Conservation (phyloP, 2,329 filamentous ascomycete species). For the Lizonia empirigonia region DNA sequence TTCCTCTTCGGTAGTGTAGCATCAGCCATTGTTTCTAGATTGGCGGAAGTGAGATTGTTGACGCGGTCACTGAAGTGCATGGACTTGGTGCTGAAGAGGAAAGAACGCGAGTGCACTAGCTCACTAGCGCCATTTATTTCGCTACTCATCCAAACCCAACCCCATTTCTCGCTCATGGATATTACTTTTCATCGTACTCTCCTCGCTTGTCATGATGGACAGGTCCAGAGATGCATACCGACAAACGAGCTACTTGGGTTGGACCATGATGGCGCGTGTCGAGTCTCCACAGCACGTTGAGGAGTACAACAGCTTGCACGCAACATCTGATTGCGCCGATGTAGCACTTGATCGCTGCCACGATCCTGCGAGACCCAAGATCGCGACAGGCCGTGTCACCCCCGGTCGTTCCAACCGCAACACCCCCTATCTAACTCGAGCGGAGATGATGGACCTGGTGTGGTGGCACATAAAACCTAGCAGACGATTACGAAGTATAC, state of each 20-base stretch:
- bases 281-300: not conserved
- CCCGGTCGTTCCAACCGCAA: not conserved
- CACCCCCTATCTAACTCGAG: not conserved
- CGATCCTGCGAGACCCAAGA: not conserved
- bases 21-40: slow-evolving; percentile 23
- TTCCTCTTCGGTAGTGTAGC: slow-evolving; percentile 45
- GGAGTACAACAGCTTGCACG: not conserved
- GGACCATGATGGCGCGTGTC: not conserved
- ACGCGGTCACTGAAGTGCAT: not conserved
- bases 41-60: not conserved
- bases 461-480: not conserved
- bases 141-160: not conserved
- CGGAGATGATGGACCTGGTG: too few species aligned
- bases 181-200: not conserved
- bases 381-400: not conserved
- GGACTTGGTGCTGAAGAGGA: not conserved
- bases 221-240: too few species aligned
- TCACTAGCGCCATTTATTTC: not conserved
- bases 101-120: slow-evolving; percentile 1
- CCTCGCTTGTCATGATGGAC: not conserved
- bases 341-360: not conserved
- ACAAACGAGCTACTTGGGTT: too few species aligned
- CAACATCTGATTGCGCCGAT: not conserved
- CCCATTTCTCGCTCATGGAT: not conserved
- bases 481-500: too few species aligned